Percentiles rank a stretch among this genome's conserved stretches.
Conservation (phyloP, 805 yeast species). For the Candida endomychidarum region DNA sequence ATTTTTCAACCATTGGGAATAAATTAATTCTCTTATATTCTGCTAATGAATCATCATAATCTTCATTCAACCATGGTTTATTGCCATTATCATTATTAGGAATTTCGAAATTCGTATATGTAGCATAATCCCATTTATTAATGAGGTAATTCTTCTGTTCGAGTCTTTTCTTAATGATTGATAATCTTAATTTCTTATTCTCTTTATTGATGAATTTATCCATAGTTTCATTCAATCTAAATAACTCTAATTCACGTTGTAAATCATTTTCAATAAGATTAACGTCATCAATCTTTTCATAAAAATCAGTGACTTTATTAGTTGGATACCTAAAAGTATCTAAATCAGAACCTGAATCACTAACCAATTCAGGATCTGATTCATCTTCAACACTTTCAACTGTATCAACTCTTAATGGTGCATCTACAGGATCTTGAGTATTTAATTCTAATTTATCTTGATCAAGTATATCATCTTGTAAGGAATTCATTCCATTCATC, state of each 20-base stretch:
- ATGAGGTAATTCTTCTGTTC: conserved; percentile 31
- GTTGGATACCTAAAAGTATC: conserved; percentile 13
- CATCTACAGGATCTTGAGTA: conserved; percentile 19
- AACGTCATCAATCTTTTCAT: conserved; percentile 34
- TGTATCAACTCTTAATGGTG: conserved; percentile 25
- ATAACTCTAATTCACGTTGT: conserved; percentile 31
- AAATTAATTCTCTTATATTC: conserved; percentile 59
- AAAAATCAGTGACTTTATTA: conserved; percentile 25
- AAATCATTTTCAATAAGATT: conserved; percentile 34
- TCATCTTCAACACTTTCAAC: conserved; percentile 26
- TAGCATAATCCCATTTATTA: conserved; percentile 41
- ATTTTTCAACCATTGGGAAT: conserved; percentile 90
- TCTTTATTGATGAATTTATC: conserved; percentile 32
- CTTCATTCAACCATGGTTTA: conserved; percentile 20
- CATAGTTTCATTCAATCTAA: conserved; percentile 32
- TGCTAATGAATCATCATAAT: conserved; percentile 42
- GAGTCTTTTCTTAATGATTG: conserved; percentile 34
- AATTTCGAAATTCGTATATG: conserved; percentile 40
- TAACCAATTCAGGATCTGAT: conserved; percentile 19
- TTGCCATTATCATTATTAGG: conserved; percentile 22
- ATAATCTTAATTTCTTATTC: conserved; percentile 27
- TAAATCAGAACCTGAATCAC: conserved; percentile 17
- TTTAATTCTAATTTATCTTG: conserved; percentile 36
- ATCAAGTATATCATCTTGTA: conserved; percentile 32
- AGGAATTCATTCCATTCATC: conserved; percentile 29